Evolutionary conservation across 495 filamentous ascomycete genomes (phyloP).

Genomic region (Podospora didyma): DNA sequence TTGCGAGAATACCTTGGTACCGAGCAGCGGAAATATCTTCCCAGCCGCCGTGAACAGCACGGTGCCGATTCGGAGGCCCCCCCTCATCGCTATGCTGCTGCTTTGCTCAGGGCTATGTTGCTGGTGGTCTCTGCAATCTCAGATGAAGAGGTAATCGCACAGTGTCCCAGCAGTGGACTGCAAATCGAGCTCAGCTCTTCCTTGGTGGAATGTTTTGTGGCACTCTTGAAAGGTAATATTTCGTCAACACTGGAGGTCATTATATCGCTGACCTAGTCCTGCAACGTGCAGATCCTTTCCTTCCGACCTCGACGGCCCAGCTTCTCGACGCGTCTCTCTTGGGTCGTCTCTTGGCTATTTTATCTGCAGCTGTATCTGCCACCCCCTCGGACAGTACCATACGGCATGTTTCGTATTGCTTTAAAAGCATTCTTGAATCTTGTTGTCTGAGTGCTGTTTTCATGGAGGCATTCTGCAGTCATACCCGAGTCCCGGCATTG

Average conservation of each 20-base stretch:
- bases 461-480: constrained; percentile 53
- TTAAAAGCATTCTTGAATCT: constrained; percentile 61
- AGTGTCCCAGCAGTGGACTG: constrained; percentile 34
- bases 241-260: background rate
- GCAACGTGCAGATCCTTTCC: constrained; percentile 13
- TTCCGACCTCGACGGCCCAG: constrained; percentile 17
- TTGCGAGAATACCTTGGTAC: constrained; percentile 47
- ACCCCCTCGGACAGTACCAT: constrained; percentile 28
- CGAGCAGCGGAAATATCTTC: constrained; percentile 18
- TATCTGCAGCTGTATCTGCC: constrained; percentile 17
- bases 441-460: constrained; percentile 56
- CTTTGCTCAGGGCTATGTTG: constrained; percentile 33
- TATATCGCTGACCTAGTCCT: too few relatives aligned
- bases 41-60: constrained; percentile 4
- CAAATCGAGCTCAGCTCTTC: constrained; percentile 37
- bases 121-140: constrained; percentile 46
- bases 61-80: background rate
- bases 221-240: constrained; percentile 39
- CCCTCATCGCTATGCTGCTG: constrained; percentile 23
- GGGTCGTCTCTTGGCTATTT: constrained; percentile 35
- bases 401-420: constrained; percentile 47
- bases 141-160: constrained; percentile 35
- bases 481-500: constrained; percentile 25
- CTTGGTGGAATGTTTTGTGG: constrained; percentile 38
- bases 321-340: constrained; percentile 30